phyloP scores from a whole-genome alignment of 2,329 filamentous ascomycete genomes.

The Beauveria varroae region DNA sequence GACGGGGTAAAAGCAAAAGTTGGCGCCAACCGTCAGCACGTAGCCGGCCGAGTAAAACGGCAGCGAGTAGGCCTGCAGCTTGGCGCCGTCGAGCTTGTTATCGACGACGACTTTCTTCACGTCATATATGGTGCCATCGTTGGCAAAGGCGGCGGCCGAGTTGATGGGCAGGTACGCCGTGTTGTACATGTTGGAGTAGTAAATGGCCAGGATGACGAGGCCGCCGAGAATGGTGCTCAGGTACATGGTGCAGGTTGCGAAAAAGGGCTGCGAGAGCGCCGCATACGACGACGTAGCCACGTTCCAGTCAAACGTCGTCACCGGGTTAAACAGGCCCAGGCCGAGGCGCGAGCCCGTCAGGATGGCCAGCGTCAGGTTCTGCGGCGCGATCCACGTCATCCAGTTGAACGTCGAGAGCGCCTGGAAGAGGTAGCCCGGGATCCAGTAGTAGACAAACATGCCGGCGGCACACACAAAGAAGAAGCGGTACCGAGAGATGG shows the following conservation, averaged over 20 bases:
- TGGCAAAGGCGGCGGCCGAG: conserved; percentile 33
- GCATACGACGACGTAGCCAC: conserved; percentile 30
- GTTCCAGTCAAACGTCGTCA: conserved; percentile 35
- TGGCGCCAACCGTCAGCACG: conserved; percentile 32
- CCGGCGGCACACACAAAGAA: conserved; percentile 33
- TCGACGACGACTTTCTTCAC: conserved; percentile 28
- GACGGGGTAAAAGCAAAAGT: conserved; percentile 37
- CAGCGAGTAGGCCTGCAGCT: conserved; percentile 35
- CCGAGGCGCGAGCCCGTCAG: conserved; percentile 36
- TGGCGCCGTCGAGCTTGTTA: conserved; percentile 29
- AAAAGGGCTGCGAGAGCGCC: conserved; percentile 32
- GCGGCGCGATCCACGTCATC: conserved; percentile 47
- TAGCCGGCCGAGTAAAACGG: conserved; percentile 37
- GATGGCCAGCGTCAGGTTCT: conserved; percentile 31
- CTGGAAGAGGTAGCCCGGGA: conserved; percentile 42
- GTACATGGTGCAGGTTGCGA: conserved; percentile 30
- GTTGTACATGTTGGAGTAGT: conserved; percentile 35
- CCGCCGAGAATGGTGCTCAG: conserved; percentile 27
- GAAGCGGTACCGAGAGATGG: conserved; percentile 36
- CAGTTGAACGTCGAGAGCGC: conserved; percentile 44
- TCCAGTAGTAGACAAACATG: conserved; percentile 48
- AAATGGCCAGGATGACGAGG: conserved; percentile 32
- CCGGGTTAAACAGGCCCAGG: conserved; percentile 29
- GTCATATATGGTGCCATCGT: conserved; percentile 31
- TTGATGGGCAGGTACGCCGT: conserved; percentile 41